These are phyloP conservation scores for Tolypocladium capitatum DNA, from an alignment of 2,329 filamentous ascomycete species.

Conservation along the genomic window DNA sequence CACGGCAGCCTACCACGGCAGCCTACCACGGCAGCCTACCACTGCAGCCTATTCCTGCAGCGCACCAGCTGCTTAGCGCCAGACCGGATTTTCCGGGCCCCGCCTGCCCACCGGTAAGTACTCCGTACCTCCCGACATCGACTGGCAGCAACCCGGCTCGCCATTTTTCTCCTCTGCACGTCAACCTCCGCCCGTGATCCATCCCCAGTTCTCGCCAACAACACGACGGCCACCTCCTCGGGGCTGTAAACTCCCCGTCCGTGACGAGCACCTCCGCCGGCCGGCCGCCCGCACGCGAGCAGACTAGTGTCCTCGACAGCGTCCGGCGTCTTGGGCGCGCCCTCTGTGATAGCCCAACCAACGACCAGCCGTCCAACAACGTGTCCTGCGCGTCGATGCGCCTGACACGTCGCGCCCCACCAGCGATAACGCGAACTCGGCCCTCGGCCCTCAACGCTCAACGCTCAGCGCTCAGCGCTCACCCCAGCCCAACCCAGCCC, in stretches of 20 bases:
- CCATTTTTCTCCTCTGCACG: neutral
- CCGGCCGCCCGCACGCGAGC: neutral
- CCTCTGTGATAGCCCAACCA: neutral
- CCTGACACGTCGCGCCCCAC: neutral
- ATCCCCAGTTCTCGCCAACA: neutral
- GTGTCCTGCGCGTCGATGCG: neutral
- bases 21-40: too few relatives aligned
- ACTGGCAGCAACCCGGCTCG: too few relatives aligned
- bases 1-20: too few relatives aligned
- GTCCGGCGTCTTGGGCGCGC: neutral
- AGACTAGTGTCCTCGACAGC: neutral
- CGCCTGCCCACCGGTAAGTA: too few relatives aligned
- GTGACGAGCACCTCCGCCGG: neutral
- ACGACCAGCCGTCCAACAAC: neutral
- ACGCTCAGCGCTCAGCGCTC: neutral
- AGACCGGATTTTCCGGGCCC: neutral
- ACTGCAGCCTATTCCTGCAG: too few relatives aligned
- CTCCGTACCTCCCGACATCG: too few relatives aligned
- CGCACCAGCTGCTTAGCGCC: too few relatives aligned
- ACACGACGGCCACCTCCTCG: neutral
- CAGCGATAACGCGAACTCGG: neutral
- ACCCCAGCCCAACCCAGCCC: neutral
- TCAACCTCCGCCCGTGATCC: neutral
- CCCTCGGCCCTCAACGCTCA: neutral
- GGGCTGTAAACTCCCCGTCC: neutral